A percentile compares a stretch with the other conserved stretches of the same genome.
These are phyloP conservation scores for Euptelea pleiosperma DNA, from an alignment of 164 flowering plant genomes.

Conservation along the genomic window DNA sequence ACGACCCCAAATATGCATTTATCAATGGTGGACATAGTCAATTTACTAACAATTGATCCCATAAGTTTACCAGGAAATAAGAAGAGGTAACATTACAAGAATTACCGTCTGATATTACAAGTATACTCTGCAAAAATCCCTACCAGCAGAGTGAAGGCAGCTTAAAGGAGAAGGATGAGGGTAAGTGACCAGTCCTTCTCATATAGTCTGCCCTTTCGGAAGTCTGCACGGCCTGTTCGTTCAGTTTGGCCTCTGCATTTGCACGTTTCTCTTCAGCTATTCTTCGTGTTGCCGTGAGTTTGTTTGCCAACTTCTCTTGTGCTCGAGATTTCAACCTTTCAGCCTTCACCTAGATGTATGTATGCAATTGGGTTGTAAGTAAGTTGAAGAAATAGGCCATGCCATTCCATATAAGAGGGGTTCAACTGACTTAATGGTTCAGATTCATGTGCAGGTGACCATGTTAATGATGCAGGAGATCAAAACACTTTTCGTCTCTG, in stretches of 20 bases:
- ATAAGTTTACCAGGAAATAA: background rate
- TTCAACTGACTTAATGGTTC: no score
- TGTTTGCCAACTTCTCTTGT: slow-evolving; percentile 70
- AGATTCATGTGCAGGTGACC: no score
- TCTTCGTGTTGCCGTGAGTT: slow-evolving; percentile 69
- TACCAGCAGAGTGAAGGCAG: slow-evolving; percentile 85
- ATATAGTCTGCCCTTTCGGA: slow-evolving; percentile 88
- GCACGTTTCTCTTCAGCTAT: slow-evolving; percentile 87
- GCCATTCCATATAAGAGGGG: no score
- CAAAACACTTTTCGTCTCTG: no score
- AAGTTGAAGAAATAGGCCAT: no score
- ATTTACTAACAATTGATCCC: background rate
- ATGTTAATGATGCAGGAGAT: no score
- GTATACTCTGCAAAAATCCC: background rate
- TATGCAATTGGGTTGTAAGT: background rate
- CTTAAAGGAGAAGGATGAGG: slow-evolving; percentile 74
- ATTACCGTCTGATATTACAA: slow-evolving; percentile 9
- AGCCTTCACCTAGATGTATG: slow-evolving; percentile 57
- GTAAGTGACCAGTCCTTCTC: slow-evolving; percentile 82
- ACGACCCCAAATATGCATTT: background rate
- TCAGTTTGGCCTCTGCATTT: slow-evolving; percentile 80
- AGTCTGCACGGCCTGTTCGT: slow-evolving; percentile 69
- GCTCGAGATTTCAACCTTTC: slow-evolving; percentile 84
- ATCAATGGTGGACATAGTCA: background rate
- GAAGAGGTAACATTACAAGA: slow-evolving; percentile 7